Evolutionary conservation across 2,329 filamentous ascomycete genomes (phyloP).

Genomic region (Fusarium heterosporum): DNA sequence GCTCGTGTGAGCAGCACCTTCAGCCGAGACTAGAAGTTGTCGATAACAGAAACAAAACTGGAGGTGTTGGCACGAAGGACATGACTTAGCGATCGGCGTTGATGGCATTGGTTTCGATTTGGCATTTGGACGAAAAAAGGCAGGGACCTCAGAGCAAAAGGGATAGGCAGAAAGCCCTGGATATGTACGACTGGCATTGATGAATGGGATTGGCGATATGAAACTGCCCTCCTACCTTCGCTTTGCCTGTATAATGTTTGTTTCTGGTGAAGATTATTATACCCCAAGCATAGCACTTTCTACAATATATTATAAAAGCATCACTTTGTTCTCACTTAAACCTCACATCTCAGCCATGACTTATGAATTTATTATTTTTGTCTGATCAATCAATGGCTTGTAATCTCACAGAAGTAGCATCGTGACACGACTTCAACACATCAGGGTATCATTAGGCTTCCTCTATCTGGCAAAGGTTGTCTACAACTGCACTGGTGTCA

Average conservation of each 20-base stretch:
- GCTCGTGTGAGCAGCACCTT: constrained; percentile 51
- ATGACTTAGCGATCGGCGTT: constrained; percentile 46
- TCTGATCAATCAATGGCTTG: background rate
- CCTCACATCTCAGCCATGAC: background rate
- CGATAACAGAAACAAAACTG: background rate
- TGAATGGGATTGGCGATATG: constrained; percentile 37
- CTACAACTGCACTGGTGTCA: constrained; percentile 36
- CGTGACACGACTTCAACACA: constrained; percentile 41
- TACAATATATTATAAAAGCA: constrained; percentile 28
- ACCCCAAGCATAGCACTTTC: constrained; percentile 49
- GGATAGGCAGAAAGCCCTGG: constrained; percentile 32
- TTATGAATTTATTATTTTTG: background rate
- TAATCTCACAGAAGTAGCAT: background rate
- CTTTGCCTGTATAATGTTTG: constrained; percentile 51
- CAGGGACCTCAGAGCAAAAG: constrained; percentile 52
- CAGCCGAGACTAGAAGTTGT: constrained; percentile 45
- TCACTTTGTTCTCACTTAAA: background rate
- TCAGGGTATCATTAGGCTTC: constrained; percentile 57
- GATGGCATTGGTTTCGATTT: constrained; percentile 10
- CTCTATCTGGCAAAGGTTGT: constrained; percentile 47
- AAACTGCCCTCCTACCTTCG: constrained; percentile 26
- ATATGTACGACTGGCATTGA: constrained; percentile 35
- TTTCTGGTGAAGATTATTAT: constrained; percentile 61
- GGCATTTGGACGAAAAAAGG: constrained; percentile 12
- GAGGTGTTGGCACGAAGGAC: constrained; percentile 11